Percentiles rank a stretch among this genome's conserved stretches.
Conservation (phyloP, 352 stramenopile genomes). For the Globisporangium solare region DNA sequence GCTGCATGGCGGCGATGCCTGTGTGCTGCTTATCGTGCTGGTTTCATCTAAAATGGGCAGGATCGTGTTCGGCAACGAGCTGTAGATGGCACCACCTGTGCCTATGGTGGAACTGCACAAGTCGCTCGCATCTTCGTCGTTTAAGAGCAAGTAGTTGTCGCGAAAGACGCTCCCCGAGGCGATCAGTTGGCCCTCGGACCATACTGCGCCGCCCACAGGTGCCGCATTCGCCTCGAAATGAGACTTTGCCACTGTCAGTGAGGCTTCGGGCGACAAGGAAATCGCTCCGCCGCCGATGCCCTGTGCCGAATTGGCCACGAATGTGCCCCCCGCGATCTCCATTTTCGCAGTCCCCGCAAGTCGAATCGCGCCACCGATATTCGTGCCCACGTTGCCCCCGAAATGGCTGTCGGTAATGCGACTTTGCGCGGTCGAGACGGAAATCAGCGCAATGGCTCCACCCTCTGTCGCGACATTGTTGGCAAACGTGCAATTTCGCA, state of each 20-base stretch:
- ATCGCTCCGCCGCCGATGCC: conserved; percentile 3
- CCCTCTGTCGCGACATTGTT: conserved; percentile 15
- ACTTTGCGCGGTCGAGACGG: not conserved
- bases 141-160: not conserved
- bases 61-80: not conserved
- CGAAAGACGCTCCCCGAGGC: not conserved
- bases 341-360: not conserved
- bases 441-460: conserved; percentile 7
- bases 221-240: no score
- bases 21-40: not conserved
- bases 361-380: conserved; percentile 11
- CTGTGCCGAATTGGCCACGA: conserved; percentile 1
- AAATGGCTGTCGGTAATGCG: conserved; percentile 11
- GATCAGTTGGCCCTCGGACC: conserved; percentile 1
- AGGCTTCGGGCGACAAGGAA: no score
- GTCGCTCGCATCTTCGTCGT: not conserved
- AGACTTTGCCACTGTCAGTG: no score
- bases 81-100: conserved; percentile 4
- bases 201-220: no score
- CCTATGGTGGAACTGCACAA: not conserved
- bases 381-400: conserved; percentile 11
- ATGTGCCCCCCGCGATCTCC: conserved; percentile 1
- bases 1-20: not conserved
- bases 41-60: not conserved
- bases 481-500: conserved; percentile 12